Percentiles rank a stretch among this genome's conserved stretches.
Evolutionary conservation across 73 alveolate species (phyloP).

Genomic region (Blepharisma stoltei): DNA sequence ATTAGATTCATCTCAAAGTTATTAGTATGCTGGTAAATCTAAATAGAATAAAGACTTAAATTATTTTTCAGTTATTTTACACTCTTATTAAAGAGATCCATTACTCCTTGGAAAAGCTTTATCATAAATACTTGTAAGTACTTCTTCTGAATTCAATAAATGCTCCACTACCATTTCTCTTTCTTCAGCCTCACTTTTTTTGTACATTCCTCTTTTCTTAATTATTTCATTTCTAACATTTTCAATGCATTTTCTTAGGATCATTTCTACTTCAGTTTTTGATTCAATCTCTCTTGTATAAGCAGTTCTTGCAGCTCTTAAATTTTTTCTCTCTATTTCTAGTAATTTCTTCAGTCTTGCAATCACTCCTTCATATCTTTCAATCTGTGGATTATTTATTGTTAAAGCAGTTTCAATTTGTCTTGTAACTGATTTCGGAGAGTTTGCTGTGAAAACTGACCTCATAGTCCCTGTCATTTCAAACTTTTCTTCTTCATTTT

Average conservation of each 20-base stretch:
- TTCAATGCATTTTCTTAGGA: not conserved
- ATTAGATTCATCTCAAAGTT: too few relatives aligned
- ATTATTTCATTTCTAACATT: not conserved
- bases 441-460: not conserved
- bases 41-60: too few relatives aligned
- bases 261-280: conserved; percentile 16
- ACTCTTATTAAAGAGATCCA: too few relatives aligned
- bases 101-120: too few relatives aligned
- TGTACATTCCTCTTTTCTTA: not conserved
- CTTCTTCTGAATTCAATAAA: conserved; percentile 4
- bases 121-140: not conserved
- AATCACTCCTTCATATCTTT: conserved; percentile 25
- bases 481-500: not conserved
- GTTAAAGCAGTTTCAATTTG: not conserved
- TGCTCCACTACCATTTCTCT: conserved; percentile 6
- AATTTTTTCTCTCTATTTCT: conserved; percentile 11
- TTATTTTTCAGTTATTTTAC: too few relatives aligned
- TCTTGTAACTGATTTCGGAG: not conserved
- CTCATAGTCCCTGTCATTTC: not conserved
- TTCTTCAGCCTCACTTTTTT: not conserved
- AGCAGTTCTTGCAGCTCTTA: not conserved
- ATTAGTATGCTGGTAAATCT: too few relatives aligned
- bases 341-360: conserved; percentile 3
- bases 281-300: not conserved
- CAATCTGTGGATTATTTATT: not conserved